Evolutionary conservation across 768 basidiomycete species (phyloP).

Genomic region (Podaxis sp.): DNA sequence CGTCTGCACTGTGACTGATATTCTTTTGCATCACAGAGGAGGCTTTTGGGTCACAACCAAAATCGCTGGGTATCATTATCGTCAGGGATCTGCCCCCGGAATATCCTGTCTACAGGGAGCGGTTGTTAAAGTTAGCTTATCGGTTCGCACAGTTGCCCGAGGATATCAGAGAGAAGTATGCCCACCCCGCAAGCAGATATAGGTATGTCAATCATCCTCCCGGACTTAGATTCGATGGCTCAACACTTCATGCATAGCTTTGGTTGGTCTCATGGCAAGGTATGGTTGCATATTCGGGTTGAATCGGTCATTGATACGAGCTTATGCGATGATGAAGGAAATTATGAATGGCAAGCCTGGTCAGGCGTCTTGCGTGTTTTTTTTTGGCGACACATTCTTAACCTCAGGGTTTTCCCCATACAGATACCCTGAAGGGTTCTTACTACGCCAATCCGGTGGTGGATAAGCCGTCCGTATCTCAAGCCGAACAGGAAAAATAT

Average conservation of each 20-base stretch:
- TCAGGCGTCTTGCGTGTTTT: conserved; percentile 21
- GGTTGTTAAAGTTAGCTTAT: conserved; percentile 73
- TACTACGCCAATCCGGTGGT: conserved; percentile 89
- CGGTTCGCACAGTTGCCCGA: conserved; percentile 75
- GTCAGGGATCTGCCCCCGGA: conserved; percentile 75
- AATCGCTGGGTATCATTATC: conserved; percentile 79
- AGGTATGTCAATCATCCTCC: conserved; percentile 47
- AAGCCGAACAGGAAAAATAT: conserved; percentile 53
- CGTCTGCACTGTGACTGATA: neutral
- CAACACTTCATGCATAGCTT: conserved; percentile 48
- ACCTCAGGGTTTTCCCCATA: neutral
- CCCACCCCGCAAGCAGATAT: conserved; percentile 71
- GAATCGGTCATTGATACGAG: neutral
- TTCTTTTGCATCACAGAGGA: conserved; percentile 43
- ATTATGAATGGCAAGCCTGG: conserved; percentile 95
- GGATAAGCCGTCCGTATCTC: conserved; percentile 63
- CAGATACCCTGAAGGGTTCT: conserved; percentile 87
- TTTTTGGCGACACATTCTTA: neutral
- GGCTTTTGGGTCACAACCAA: conserved; percentile 80
- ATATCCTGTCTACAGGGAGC: conserved; percentile 64
- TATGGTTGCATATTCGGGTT: conserved; percentile 23
- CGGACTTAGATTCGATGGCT: neutral
- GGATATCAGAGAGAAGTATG: conserved; percentile 66
- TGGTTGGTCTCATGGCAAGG: conserved; percentile 99
- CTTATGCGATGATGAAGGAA: conserved; percentile 51